Evolutionary conservation across 805 yeast genomes (phyloP).

Genomic region (Yamadazyma olivae): DNA sequence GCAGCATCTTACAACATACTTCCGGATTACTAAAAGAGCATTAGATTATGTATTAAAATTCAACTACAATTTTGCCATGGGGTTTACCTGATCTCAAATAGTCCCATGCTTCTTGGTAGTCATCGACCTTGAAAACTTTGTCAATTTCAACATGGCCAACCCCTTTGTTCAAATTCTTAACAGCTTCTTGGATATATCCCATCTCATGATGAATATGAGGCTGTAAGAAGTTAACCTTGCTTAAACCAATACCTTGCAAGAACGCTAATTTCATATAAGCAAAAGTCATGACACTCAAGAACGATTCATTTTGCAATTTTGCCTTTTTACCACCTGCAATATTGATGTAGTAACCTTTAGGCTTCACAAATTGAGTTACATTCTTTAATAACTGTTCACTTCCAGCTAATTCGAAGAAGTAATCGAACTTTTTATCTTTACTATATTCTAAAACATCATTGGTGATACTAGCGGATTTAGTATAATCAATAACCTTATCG

Average conservation of each 20-base stretch:
- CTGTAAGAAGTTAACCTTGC: neutral
- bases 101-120: conserved; percentile 50
- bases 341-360: conserved; percentile 49
- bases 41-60: too few relatives aligned
- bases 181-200: neutral
- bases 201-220: neutral
- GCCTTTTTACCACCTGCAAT: conserved; percentile 53
- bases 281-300: neutral
- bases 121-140: conserved; percentile 46
- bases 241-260: neutral
- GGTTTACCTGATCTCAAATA: conserved; percentile 46
- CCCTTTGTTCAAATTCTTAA: neutral
- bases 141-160: conserved; percentile 59
- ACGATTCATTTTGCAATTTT: neutral
- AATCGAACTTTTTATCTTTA: conserved; percentile 46
- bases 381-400: conserved; percentile 46
- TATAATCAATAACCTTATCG: conserved; percentile 55
- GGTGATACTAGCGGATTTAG: conserved; percentile 12
- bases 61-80: conserved; percentile 66
- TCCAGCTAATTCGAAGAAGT: conserved; percentile 67
- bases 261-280: conserved; percentile 4
- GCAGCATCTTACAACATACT: too few relatives aligned
- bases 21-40: too few relatives aligned
- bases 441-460: conserved; percentile 33
- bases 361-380: conserved; percentile 39